Evolutionary conservation across 2,329 filamentous ascomycete species (phyloP).

Genomic region (Zalaria obscura): DNA sequence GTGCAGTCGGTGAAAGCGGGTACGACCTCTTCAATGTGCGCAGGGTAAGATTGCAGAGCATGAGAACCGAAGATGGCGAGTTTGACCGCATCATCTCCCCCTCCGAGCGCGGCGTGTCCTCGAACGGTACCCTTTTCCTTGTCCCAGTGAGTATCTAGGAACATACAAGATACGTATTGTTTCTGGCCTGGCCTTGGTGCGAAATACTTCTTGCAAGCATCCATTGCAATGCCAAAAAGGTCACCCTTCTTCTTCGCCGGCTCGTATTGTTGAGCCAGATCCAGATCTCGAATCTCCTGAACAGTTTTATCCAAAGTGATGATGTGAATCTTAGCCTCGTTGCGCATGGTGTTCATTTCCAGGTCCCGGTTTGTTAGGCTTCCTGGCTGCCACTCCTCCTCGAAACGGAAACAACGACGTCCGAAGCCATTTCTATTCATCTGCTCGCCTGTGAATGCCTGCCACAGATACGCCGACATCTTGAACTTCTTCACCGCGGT

Average conservation of each 20-base stretch:
- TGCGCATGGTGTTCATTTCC: conserved; percentile 60
- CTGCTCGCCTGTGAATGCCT: conserved; percentile 91
- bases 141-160: conserved; percentile 87
- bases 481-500: conserved; percentile 78
- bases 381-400: conserved; percentile 87
- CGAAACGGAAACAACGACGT: conserved; percentile 73
- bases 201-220: conserved; percentile 69
- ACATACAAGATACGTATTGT: conserved; percentile 73
- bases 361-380: conserved; percentile 64
- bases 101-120: conserved; percentile 75
- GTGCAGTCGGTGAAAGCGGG: conserved; percentile 85
- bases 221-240: conserved; percentile 61
- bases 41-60: conserved; percentile 79
- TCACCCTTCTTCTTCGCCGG: conserved; percentile 56
- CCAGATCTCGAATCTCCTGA: conserved; percentile 64
- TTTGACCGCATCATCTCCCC: conserved; percentile 56
- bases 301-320: conserved; percentile 74
- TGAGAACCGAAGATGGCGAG: conserved; percentile 89
- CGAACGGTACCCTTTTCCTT: conserved; percentile 52
- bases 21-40: conserved; percentile 77
- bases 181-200: conserved; percentile 61
- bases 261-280: conserved; percentile 64
- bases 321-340: conserved; percentile 80
- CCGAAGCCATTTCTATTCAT: conserved; percentile 86
- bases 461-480: conserved; percentile 93